phyloP scores from a whole-genome alignment of 257 asterid species.

The Solanum tacnaense region DNA sequence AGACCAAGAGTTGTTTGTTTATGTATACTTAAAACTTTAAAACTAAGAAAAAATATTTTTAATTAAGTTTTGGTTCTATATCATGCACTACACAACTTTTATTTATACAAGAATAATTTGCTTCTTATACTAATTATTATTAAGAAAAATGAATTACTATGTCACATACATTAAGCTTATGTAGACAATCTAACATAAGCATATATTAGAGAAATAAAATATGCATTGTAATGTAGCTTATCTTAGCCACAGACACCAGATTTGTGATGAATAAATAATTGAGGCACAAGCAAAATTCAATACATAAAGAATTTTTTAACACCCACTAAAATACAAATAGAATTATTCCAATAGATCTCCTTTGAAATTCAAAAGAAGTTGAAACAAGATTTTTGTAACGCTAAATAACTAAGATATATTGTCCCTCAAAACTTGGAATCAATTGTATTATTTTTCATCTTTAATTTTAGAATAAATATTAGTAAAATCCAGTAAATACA shows the following conservation, averaged over 20 bases:
- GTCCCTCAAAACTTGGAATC: no score
- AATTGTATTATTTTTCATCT: no score
- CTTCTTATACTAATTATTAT: not conserved
- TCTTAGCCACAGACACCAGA: not conserved
- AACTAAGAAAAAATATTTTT: not conserved
- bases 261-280: not conserved
- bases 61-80: not conserved
- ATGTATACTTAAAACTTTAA: no score
- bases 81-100: not conserved
- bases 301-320: no score
- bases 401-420: not conserved
- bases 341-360: no score
- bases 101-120: not conserved
- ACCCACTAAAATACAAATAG: no score
- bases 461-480: no score
- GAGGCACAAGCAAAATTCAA: not conserved
- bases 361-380: no score
- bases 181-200: no score
- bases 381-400: not conserved
- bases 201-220: no score
- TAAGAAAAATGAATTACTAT: not conserved
- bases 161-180: no score
- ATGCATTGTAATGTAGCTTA: not conserved
- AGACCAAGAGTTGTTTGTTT: not conserved
- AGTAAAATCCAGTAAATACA: not conserved